phyloP scores from a whole-genome alignment of 176 grass and related monocot genomes.

The Oryza longistaminata region DNA sequence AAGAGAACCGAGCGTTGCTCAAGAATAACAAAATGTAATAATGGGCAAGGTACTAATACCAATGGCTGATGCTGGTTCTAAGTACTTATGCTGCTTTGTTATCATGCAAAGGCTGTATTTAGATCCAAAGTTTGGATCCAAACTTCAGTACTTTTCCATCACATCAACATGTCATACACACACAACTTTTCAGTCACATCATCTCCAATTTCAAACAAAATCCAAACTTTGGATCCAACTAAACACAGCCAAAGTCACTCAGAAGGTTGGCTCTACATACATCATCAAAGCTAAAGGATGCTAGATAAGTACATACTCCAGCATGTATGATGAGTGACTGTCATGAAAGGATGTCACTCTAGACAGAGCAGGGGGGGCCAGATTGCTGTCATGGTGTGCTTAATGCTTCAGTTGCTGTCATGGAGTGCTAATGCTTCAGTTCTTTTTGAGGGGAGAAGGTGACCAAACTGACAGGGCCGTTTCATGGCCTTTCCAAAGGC shows the following conservation, averaged over 20 bases:
- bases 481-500: conserved; percentile 35
- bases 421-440: conserved; percentile 26
- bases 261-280: neutral
- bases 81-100: conserved; percentile 18
- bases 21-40: conserved; percentile 24
- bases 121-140: too few relatives aligned
- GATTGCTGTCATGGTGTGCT: conserved; percentile 7
- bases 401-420: conserved; percentile 36
- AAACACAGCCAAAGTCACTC: too few relatives aligned
- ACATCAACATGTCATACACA: too few relatives aligned
- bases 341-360: conserved; percentile 31
- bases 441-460: conserved; percentile 42
- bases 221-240: too few relatives aligned
- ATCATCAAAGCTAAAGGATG: conserved; percentile 15
- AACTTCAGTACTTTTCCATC: too few relatives aligned
- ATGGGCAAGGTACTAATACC: neutral
- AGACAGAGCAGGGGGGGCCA: neutral
- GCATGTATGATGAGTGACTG: conserved; percentile 26
- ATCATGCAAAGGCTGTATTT: too few relatives aligned
- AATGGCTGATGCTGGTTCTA: conserved; percentile 24
- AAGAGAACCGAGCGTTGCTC: too few relatives aligned
- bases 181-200: too few relatives aligned
- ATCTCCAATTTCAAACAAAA: too few relatives aligned
- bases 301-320: conserved; percentile 9
- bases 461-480: conserved; percentile 33